A percentile compares a stretch with the other conserved stretches of the same genome.
These are phyloP conservation scores for Ogataea philodendri DNA, from an alignment of 805 yeast species.

Conservation along the genomic window DNA sequence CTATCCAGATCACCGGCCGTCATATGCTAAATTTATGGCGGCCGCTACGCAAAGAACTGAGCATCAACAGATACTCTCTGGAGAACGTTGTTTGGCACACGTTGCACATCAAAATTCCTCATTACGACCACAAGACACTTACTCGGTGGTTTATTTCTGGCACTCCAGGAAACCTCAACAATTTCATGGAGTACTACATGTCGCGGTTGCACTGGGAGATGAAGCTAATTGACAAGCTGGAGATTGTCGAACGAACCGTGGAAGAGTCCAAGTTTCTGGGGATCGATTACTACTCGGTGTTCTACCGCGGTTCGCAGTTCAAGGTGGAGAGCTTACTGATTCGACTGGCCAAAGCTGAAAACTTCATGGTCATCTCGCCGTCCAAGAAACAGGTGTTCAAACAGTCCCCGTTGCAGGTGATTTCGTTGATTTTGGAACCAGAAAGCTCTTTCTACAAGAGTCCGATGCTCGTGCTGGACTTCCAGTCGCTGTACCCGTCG, in stretches of 20 bases:
- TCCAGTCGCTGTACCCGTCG: conserved; percentile 92
- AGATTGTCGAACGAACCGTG: conserved; percentile 63
- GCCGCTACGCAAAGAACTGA: conserved; percentile 58
- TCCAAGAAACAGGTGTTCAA: conserved; percentile 74
- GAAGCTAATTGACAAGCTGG: conserved; percentile 56
- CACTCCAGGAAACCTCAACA: conserved; percentile 25
- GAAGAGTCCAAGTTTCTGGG: conserved; percentile 88
- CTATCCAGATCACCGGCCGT: conserved; percentile 69
- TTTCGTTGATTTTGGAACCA: conserved; percentile 94
- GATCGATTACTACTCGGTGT: conserved; percentile 82
- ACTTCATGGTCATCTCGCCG: conserved; percentile 72
- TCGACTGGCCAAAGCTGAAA: conserved; percentile 74
- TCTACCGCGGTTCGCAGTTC: conserved; percentile 89
- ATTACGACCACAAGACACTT: conserved; percentile 47
- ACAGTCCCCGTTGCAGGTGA: conserved; percentile 81
- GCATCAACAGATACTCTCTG: conserved; percentile 63
- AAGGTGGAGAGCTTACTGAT: conserved; percentile 85
- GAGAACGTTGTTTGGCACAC: conserved; percentile 74
- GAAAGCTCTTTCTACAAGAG: conserved; percentile 78
- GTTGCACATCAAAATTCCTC: conserved; percentile 67
- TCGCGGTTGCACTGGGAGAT: conserved; percentile 44
- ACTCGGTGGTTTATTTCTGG: conserved; percentile 42
- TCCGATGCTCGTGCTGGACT: conserved; percentile 87
- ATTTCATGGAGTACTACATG: conserved; percentile 46
- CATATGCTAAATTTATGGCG: conserved; percentile 89